Percentiles rank a stretch among this genome's conserved stretches.
phyloP scores from a whole-genome alignment of 2,329 filamentous ascomycete species.

The Hortaea sp. region DNA sequence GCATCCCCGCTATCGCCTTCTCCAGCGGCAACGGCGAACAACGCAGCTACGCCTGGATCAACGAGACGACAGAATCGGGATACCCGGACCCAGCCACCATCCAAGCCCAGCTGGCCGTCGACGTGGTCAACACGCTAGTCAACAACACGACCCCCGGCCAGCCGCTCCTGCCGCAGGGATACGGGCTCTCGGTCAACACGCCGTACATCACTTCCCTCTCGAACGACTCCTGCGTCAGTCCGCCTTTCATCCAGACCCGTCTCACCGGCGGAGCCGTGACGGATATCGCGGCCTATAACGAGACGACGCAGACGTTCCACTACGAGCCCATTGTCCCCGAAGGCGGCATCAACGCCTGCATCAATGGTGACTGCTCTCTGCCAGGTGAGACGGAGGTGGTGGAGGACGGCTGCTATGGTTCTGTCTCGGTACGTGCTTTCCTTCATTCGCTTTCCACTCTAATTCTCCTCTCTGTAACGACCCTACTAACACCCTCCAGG shows the following conservation, averaged over 20 bases:
- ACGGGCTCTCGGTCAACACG: slow-evolving; percentile 43
- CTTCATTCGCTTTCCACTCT: neutral
- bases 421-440: slow-evolving; percentile 27
- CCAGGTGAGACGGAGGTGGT: slow-evolving; percentile 43
- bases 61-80: slow-evolving; percentile 29
- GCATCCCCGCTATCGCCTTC: slow-evolving; percentile 41
- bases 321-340: slow-evolving; percentile 23
- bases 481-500: neutral
- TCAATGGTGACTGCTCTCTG: slow-evolving; percentile 43
- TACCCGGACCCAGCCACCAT: slow-evolving; percentile 25
- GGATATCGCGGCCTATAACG: slow-evolving; percentile 37
- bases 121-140: slow-evolving; percentile 37
- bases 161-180: slow-evolving; percentile 37
- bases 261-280: slow-evolving; percentile 41
- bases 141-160: slow-evolving; percentile 24
- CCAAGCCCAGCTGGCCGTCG: slow-evolving; percentile 33
- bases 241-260: slow-evolving; percentile 38
- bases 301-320: slow-evolving; percentile 34
- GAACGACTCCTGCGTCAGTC: slow-evolving; percentile 31
- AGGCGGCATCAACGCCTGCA: slow-evolving; percentile 37
- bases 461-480: no score
- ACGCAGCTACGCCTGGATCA: slow-evolving; percentile 34
- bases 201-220: slow-evolving; percentile 27
- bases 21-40: slow-evolving; percentile 35
- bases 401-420: slow-evolving; percentile 24